Evolutionary conservation across 768 basidiomycete genomes (phyloP), one percentile per base, ranked within the genome.

Genomic region (Collybiopsis confluens): DNA sequence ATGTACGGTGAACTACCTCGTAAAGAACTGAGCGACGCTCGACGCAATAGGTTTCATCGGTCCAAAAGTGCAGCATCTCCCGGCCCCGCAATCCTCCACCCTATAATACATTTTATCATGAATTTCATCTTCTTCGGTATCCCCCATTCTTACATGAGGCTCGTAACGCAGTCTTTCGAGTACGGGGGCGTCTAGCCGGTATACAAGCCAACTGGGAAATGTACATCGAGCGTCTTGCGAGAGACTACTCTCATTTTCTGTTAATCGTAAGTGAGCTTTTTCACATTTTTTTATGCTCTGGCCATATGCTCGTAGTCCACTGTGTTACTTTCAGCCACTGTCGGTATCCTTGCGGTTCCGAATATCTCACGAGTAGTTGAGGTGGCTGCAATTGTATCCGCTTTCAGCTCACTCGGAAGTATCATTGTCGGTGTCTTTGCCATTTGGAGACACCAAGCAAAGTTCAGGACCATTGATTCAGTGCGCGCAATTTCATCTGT

Each of bases 221-320:
- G 15, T 81, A 81, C 53, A 74, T 79, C 21, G 69, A 73, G 33
- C 73, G 78, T 33, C 70, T 83, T 4, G 76, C 77, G 4, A 68
- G 74, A 54, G 80, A 82, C 57, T 82, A 81, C 59, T 77, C 79
- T 8, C 74, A 82, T 54, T 81, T 83, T 56, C 66, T 82, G 18
- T 70, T 82, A 6, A 74, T 83, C 33, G 81, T 81, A 56, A 68
- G 78, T 64, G 18, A 7, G 2, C 16, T 21, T 3, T 36, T 15
- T 48, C 43, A 26, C n/a, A n/a, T n/a, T 46, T 9, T 21, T 9
- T 35, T 38, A 26, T 42, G 41, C 16, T n/a, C n/a, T 11, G 11
- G 9, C 36, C 21, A 18, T 26, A n/a, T 38, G 4, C 16, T 10
- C 30, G 40, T 45, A 82, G 79, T 72, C 79, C 9, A 81, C 80